These are phyloP conservation scores for Angophora floribunda DNA, from an alignment of 345 rosid species.

Conservation along the genomic window DNA sequence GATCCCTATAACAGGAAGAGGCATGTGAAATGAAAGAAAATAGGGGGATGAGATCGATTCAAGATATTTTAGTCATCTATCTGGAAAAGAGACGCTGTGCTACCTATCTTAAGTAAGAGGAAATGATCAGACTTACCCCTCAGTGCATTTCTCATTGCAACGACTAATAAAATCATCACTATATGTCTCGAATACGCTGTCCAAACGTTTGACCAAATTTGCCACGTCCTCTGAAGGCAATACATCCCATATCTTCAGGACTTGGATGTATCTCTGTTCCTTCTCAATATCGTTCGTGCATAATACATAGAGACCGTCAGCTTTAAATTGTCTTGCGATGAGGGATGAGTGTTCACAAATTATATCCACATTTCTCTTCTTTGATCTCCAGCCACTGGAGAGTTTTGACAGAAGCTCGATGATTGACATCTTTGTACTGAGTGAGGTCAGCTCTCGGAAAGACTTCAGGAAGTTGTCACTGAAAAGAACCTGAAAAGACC, in stretches of 20 bases:
- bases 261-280: slow-evolving; percentile 17
- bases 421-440: slow-evolving; percentile 3
- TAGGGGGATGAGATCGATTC: background rate
- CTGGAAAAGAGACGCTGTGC: background rate
- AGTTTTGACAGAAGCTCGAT: slow-evolving; percentile 12
- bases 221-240: slow-evolving; percentile 23
- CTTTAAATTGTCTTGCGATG: slow-evolving; percentile 33
- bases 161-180: slow-evolving; percentile 25
- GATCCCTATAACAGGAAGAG: slow-evolving; percentile 10
- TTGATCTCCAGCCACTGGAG: slow-evolving; percentile 42
- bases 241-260: slow-evolving; percentile 47
- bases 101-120: background rate
- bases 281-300: slow-evolving; percentile 30
- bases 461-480: slow-evolving; percentile 35
- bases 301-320: slow-evolving; percentile 14
- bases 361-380: slow-evolving; percentile 16
- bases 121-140: slow-evolving; percentile 26
- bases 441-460: slow-evolving; percentile 24
- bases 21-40: background rate
- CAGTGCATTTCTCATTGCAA: slow-evolving; percentile 32
- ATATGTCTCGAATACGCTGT: slow-evolving; percentile 18
- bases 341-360: slow-evolving; percentile 10
- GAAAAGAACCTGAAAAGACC: slow-evolving; percentile 30
- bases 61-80: background rate
- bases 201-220: slow-evolving; percentile 26